Conservation (phyloP, 176 grass and related monocot species). For the Raddia distichophylla region DNA sequence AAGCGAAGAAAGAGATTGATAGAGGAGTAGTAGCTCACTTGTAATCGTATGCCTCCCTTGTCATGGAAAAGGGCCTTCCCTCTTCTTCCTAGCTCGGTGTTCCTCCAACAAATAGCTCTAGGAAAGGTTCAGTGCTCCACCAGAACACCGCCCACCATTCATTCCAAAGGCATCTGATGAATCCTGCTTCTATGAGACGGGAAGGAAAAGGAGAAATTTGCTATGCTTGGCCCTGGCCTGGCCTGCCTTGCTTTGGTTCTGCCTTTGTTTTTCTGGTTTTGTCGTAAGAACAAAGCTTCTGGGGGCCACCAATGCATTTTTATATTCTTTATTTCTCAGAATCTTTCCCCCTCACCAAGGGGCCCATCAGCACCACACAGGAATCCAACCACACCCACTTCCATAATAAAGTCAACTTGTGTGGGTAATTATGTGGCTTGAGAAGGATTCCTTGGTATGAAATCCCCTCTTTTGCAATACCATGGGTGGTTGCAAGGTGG, state of each 20-base stretch:
- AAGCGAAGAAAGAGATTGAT: conserved; percentile 57
- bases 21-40: conserved; percentile 55
- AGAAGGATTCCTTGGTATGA: conserved; percentile 50
- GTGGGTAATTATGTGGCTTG: conserved; percentile 40
- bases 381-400: conserved; percentile 54
- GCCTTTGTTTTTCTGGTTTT: conserved; percentile 44
- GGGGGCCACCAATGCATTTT: conserved; percentile 40
- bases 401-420: conserved; percentile 66
- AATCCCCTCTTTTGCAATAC: conserved; percentile 32
- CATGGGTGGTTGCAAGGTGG: not conserved
- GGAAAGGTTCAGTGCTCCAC: conserved; percentile 47
- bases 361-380: conserved; percentile 45
- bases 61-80: conserved; percentile 32
- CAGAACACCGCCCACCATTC: conserved; percentile 42
- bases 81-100: conserved; percentile 38
- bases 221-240: conserved; percentile 29
- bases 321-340: conserved; percentile 54
- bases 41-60: conserved; percentile 41
- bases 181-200: conserved; percentile 46
- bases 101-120: conserved; percentile 37
- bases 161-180: conserved; percentile 39
- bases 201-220: conserved; percentile 45
- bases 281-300: conserved; percentile 55
- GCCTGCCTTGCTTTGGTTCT: conserved; percentile 34
- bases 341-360: conserved; percentile 74